Base-by-base conservation (phyloP, 1,139 yeast species). In the Zygosaccharomyces pseudobailii region DNA sequence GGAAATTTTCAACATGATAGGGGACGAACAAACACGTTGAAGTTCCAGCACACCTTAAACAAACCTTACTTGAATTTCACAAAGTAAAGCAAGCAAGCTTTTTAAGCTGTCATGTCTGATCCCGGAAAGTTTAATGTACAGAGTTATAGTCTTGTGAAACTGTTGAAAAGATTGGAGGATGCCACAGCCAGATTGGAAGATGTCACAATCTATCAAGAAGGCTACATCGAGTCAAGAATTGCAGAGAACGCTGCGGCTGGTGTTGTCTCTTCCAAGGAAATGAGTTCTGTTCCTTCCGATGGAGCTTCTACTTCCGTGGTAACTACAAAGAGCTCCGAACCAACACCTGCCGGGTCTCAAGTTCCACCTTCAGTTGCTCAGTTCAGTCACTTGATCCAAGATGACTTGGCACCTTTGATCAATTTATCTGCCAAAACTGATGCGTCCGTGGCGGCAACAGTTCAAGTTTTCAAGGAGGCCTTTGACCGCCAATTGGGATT, bases 111-210 rank as follows among this genome's bases (percentile, higher is more conserved):
- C 22, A 53, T 69, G 73, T 61, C 76, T 33, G 84, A 80, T 59
- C 79, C 79, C 58, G 71, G 67, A 52, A 78, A 74, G 61, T 77
- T 79, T 64, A 79, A 79, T 57, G 79, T 83, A 38, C 92, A 84
- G 60, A 92, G 94, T 21, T 86, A 84, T 71, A 87, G 86, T 65
- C 75, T 87, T 52, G 87, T 85, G 40, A 87, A 94, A 50, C 76
- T 87, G 49, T 78, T 87, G 70, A 87, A 87, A 63, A 71, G 96
- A 55, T 77, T 89, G 59, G 97, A 89, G 68, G 92, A 95, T 17
- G 97, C 97, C 35, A 88, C 97, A 10, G 84, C 96, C 10, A 79
- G 97, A 45, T 79, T 89, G 60, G 97, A 89, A 62, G 96, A 89
- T 67, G 81, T 89, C 48, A 86, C 95, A 22, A 78, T 86, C 49